phyloP scores from a whole-genome alignment of 116 monocot genomes.

The Phalaenopsis hybrid region DNA sequence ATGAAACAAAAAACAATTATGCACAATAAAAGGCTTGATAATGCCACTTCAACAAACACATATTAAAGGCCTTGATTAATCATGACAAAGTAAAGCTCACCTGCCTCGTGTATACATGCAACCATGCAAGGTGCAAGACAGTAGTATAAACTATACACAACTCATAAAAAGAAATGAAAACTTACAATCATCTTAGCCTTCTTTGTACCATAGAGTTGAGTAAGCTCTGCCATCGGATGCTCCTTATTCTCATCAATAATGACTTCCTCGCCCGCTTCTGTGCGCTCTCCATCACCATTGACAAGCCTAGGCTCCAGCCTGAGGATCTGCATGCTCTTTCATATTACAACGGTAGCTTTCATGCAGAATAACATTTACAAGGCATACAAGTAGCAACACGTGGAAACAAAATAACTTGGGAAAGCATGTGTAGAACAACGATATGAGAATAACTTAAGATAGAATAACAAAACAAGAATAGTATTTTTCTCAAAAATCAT shows the following conservation, averaged over 20 bases:
- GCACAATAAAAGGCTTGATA: not conserved
- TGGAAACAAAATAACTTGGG: not conserved
- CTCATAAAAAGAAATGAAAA: not conserved
- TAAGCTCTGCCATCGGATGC: conserved; percentile 27
- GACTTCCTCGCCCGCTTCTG: conserved; percentile 22
- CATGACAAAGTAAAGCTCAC: not conserved
- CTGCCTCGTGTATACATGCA: not conserved
- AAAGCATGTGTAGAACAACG: not conserved
- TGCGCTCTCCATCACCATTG: conserved; percentile 17
- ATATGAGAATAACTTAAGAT: too few relatives aligned
- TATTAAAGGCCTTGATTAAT: not conserved
- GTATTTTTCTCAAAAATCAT: not conserved
- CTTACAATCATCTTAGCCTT: conserved; percentile 29
- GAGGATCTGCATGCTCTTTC: conserved; percentile 43
- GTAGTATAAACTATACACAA: not conserved
- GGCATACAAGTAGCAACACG: not conserved
- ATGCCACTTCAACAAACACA: not conserved
- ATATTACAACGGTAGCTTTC: not conserved
- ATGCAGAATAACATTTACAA: not conserved
- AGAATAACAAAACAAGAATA: not conserved
- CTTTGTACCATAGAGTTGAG: conserved; percentile 55
- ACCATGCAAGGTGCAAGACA: not conserved
- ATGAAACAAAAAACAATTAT: not conserved
- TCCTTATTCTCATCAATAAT: conserved; percentile 12
- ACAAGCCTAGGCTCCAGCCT: conserved; percentile 55